phyloP scores from a whole-genome alignment of 140 eudicot genomes.

The Stevia rebaudiana region DNA sequence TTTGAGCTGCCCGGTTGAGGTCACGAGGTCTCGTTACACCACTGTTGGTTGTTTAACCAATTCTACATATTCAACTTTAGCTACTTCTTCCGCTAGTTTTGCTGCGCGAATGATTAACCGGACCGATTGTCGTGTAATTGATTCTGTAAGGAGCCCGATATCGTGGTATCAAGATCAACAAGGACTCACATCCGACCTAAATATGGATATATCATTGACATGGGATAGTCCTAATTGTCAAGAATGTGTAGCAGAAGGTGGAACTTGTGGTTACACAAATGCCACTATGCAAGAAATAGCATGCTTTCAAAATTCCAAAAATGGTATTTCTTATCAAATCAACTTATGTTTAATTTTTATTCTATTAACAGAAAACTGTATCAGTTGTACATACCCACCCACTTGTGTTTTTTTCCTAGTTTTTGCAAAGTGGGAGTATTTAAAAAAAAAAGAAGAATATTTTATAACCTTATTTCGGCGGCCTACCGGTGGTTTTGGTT shows the following conservation, averaged over 20 bases:
- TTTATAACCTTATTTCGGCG: too few relatives aligned
- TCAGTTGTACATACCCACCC: too few relatives aligned
- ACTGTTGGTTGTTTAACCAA: constrained; percentile 68
- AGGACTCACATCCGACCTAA: constrained; percentile 35
- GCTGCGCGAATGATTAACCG: constrained; percentile 34
- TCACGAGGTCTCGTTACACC: constrained; percentile 24
- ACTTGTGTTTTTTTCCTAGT: too few relatives aligned
- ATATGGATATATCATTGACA: constrained; percentile 43
- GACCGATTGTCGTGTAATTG: constrained; percentile 24
- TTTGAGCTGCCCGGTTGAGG: constrained; percentile 52
- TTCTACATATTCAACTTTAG: constrained; percentile 45
- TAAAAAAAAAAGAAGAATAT: too few relatives aligned
- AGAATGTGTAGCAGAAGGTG: constrained; percentile 53
- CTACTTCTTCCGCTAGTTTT: constrained; percentile 40
- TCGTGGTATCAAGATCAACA: constrained; percentile 26
- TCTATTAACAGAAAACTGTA: too few relatives aligned
- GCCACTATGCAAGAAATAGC: constrained; percentile 29
- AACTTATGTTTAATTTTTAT: too few relatives aligned
- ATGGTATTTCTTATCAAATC: constrained; percentile 32
- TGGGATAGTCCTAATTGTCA: constrained; percentile 62
- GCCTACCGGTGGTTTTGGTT: too few relatives aligned
- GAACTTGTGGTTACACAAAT: constrained; percentile 49
- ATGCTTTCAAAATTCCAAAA: constrained; percentile 30
- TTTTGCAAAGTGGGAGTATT: too few relatives aligned
- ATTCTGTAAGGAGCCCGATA: constrained; percentile 37